Conservation (phyloP, 2,329 filamentous ascomycete species). For the Trichoderma asperellum region DNA sequence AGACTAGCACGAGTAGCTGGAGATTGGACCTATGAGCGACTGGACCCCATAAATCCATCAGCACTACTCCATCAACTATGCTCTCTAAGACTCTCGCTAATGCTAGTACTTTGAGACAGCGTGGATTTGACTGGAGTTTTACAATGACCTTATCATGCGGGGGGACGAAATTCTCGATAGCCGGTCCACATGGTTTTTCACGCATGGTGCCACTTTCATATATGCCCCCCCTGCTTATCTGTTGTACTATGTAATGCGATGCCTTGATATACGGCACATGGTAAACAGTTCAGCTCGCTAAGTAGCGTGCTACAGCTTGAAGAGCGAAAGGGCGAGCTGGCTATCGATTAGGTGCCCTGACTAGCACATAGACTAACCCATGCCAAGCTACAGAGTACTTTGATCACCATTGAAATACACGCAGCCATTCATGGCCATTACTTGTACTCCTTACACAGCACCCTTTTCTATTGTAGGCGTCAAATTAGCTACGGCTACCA, state of each 20-base stretch:
- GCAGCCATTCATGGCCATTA: not conserved
- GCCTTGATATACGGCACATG: not conserved
- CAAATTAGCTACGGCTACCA: not conserved
- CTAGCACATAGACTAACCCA: not conserved
- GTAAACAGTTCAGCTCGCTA: not conserved
- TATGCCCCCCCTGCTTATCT: not conserved
- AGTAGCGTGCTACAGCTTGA: not conserved
- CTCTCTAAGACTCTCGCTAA: not conserved
- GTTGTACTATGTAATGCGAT: not conserved
- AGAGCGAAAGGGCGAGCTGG: not conserved
- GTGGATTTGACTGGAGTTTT: not conserved
- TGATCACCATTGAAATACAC: not conserved
- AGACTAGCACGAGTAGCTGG: not conserved
- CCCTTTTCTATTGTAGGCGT: not conserved
- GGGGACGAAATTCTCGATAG: constrained; percentile 8
- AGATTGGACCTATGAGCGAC: not conserved
- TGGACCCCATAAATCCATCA: constrained; percentile 19
- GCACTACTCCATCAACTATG: constrained; percentile 6
- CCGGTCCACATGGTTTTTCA: not conserved
- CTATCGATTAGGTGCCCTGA: not conserved
- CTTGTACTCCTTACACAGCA: not conserved
- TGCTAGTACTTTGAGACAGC: not conserved
- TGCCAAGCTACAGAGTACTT: not conserved
- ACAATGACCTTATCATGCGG: constrained; percentile 9
- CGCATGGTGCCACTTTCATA: not conserved